These are phyloP conservation scores for Penicillium samsonianum DNA, from an alignment of 495 filamentous ascomycete species.

Conservation along the genomic window DNA sequence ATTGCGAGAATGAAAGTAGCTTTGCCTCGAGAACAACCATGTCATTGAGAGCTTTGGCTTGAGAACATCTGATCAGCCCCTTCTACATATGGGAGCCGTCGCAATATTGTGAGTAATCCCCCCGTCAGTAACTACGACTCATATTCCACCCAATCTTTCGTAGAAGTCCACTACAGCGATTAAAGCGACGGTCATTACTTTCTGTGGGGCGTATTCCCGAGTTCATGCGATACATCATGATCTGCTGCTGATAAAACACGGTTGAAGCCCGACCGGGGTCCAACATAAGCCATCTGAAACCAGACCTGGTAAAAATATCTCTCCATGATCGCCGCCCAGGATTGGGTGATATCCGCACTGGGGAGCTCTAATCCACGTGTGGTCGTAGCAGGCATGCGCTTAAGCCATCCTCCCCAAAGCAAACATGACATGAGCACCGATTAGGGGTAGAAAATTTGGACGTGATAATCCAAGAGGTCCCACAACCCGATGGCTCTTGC, in stretches of 20 bases:
- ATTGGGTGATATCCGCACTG: no score
- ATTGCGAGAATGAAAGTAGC: background rate
- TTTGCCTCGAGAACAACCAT: background rate
- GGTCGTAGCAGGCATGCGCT: no score
- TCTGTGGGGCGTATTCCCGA: background rate
- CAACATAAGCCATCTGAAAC: no score
- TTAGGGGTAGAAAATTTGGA: no score
- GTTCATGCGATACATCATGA: background rate
- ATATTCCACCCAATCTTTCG: background rate
- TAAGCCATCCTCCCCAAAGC: no score
- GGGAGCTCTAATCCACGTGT: no score
- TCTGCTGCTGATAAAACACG: no score
- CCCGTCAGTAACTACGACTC: background rate
- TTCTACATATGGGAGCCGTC: background rate
- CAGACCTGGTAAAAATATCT: background rate
- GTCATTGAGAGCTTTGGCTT: background rate
- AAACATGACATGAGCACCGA: no score
- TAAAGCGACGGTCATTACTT: background rate
- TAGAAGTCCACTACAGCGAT: background rate
- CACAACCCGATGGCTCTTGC: no score
- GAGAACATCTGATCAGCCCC: background rate
- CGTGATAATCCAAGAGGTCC: no score
- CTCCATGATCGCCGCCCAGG: no score
- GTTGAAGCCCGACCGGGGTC: no score
- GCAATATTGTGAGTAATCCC: background rate